Evolutionary conservation across 2,329 filamentous ascomycete species (phyloP).

Genomic region (Tothia fuscella): DNA sequence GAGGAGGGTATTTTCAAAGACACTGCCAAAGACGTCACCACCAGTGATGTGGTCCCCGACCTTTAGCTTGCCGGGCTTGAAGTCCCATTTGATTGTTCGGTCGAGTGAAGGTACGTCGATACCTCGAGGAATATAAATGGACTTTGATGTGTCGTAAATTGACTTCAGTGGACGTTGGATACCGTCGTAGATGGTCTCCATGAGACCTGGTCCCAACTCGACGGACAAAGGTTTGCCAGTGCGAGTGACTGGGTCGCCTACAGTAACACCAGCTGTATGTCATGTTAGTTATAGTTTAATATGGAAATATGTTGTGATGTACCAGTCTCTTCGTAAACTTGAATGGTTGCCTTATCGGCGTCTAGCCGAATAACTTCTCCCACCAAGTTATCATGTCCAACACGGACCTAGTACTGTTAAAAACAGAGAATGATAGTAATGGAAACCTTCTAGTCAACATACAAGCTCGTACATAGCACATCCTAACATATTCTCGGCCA

Average conservation of each 20-base stretch:
- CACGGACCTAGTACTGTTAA: constrained; percentile 53
- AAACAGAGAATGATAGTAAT: neutral
- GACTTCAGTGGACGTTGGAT: constrained; percentile 88
- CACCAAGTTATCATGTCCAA: constrained; percentile 82
- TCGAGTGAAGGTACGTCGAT: constrained; percentile 80
- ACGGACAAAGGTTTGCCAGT: constrained; percentile 95
- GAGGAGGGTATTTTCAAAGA: constrained; percentile 93
- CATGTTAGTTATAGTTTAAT: neutral
- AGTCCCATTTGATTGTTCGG: constrained; percentile 91
- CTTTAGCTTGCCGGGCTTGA: constrained; percentile 72
- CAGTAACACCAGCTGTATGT: constrained; percentile 70
- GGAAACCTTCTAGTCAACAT: constrained; percentile 26
- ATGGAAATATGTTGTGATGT: constrained; percentile 21
- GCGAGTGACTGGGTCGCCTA: constrained; percentile 82
- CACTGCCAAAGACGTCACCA: constrained; percentile 88
- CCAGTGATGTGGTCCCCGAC: constrained; percentile 95
- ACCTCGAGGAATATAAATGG: constrained; percentile 96
- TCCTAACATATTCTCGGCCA: constrained; percentile 97
- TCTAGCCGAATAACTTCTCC: constrained; percentile 98
- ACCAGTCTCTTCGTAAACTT: constrained; percentile 99
- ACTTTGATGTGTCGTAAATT: constrained; percentile 65
- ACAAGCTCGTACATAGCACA: constrained; percentile 99
- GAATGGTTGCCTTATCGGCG: constrained; percentile 88
- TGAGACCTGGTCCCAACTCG: constrained; percentile 89
- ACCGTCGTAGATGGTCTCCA: constrained; percentile 99